Percentiles rank a stretch among this genome's conserved stretches.
phyloP scores from a whole-genome alignment of 306 rosid species.

The Astragalus membranaceus region DNA sequence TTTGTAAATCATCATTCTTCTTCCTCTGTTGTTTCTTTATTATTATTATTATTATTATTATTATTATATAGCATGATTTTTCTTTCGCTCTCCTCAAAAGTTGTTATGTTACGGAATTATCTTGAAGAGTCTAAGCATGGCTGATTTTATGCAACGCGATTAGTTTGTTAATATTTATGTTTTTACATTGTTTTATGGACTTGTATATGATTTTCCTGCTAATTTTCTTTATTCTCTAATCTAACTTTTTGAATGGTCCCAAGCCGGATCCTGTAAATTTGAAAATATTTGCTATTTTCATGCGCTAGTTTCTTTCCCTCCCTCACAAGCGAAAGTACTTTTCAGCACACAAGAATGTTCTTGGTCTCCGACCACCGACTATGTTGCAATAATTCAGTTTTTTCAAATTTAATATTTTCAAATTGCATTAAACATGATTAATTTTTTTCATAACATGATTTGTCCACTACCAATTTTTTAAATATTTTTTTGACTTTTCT shows the following conservation, averaged over 20 bases:
- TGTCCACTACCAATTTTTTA: slow-evolving; percentile 7
- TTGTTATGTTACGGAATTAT: too few relatives aligned
- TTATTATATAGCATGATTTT: too few relatives aligned
- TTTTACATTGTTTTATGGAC: not conserved
- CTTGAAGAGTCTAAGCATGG: too few relatives aligned
- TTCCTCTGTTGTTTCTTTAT: not conserved
- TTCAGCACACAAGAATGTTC: slow-evolving; percentile 2
- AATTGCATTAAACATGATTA: not conserved
- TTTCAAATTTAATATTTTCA: not conserved
- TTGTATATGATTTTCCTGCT: not conserved
- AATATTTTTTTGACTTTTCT: slow-evolving; percentile 20
- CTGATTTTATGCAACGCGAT: too few relatives aligned
- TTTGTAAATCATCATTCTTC: slow-evolving; percentile 15
- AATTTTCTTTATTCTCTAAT: not conserved
- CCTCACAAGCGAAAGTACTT: not conserved
- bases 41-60: too few relatives aligned
- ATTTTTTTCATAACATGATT: too few relatives aligned
- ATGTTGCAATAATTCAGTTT: slow-evolving; percentile 9
- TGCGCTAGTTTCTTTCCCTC: not conserved
- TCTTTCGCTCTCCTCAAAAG: too few relatives aligned
- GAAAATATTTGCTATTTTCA: not conserved
- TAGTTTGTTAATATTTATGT: too few relatives aligned
- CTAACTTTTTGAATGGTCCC: not conserved
- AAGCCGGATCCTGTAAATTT: not conserved
- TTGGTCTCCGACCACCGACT: not conserved